These are phyloP conservation scores for Eucalyptus melliodora DNA, from an alignment of 345 rosid species.

Conservation along the genomic window DNA sequence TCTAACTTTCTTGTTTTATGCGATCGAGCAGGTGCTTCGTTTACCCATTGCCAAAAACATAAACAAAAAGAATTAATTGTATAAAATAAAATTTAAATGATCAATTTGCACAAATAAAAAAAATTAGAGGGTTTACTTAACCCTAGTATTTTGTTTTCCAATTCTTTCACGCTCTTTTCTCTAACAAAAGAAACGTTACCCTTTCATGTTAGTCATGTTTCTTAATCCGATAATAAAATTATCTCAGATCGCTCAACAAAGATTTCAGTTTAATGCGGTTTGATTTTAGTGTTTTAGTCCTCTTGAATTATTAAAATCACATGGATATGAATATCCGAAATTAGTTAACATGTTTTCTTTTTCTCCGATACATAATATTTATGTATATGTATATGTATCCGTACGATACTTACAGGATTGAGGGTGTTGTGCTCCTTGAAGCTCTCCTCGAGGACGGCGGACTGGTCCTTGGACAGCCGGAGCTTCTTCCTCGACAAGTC, in stretches of 20 bases:
- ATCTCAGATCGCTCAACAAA: not conserved
- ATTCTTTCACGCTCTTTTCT: not conserved
- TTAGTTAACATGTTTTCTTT: not conserved
- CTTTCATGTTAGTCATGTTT: not conserved
- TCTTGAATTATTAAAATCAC: not conserved
- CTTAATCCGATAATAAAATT: not conserved
- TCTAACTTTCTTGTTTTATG: not conserved
- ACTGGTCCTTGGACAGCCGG: conserved; percentile 83
- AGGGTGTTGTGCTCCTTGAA: conserved; percentile 93
- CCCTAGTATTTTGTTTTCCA: not conserved
- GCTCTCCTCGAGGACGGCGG: conserved; percentile 86
- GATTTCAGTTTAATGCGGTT: not conserved
- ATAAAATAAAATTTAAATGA: not conserved
- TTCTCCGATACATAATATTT: not conserved
- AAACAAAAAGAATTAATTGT: not conserved
- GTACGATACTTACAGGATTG: conserved; percentile 49
- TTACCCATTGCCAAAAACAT: not conserved
- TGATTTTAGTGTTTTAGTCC: not conserved
- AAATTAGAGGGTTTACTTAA: not conserved
- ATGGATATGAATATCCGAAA: not conserved
- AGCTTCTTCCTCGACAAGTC: conserved; percentile 85
- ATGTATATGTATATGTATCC: not conserved
- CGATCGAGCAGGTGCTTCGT: not conserved
- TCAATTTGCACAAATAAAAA: not conserved
- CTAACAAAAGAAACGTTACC: not conserved